phyloP scores from a whole-genome alignment of 805 yeast genomes.

The Starmerella sp. region DNA sequence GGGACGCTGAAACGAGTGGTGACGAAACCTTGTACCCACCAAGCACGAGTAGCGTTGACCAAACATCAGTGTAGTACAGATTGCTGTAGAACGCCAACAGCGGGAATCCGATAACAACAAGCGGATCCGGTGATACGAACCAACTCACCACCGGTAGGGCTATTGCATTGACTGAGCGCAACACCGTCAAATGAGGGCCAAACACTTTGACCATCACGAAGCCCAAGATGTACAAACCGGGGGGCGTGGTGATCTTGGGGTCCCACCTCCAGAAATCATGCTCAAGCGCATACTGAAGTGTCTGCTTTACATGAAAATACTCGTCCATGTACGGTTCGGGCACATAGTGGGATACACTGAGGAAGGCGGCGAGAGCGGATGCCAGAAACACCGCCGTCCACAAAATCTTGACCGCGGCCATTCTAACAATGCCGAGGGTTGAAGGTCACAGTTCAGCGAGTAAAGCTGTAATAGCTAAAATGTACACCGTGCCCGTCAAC shows the following conservation, averaged over 20 bases:
- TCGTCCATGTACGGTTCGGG: conserved; percentile 46
- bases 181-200: conserved; percentile 24
- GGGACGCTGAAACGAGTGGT: conserved; percentile 36
- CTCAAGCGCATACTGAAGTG: conserved; percentile 51
- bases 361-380: not conserved
- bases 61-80: conserved; percentile 83
- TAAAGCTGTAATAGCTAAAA: too few species aligned
- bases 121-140: not conserved
- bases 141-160: conserved; percentile 2
- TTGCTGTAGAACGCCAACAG: conserved; percentile 60
- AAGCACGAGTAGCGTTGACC: conserved; percentile 68
- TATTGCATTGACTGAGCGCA: conserved; percentile 50
- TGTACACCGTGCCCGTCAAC: too few species aligned
- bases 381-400: not conserved
- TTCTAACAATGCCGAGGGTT: not conserved
- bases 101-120: conserved; percentile 47
- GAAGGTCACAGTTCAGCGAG: not conserved
- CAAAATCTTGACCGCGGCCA: not conserved
- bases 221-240: conserved; percentile 57
- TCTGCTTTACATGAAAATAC: conserved; percentile 73
- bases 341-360: conserved; percentile 12
- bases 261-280: conserved; percentile 59
- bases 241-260: conserved; percentile 90
- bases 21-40: conserved; percentile 30
- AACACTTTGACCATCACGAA: conserved; percentile 19